Percentiles rank a stretch among this genome's conserved stretches.
Conservation (phyloP, 176 grass and related monocot species). For the Coix lacrymajobi region DNA sequence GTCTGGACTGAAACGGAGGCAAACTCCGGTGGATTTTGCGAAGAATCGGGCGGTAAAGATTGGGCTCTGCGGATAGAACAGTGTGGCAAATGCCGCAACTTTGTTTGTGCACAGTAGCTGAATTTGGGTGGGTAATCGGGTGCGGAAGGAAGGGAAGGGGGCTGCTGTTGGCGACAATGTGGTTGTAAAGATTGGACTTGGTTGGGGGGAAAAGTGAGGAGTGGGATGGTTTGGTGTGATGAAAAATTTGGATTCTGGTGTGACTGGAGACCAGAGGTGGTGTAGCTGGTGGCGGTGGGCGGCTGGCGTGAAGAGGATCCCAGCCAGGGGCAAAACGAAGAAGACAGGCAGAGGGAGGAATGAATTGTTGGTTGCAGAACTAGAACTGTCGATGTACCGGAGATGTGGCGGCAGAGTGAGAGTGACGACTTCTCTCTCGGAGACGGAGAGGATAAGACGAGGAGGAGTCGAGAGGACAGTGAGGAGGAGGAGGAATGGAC, state of each 20-base stretch:
- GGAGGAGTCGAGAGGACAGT: neutral
- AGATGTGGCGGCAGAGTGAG: neutral
- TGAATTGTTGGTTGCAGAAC: neutral
- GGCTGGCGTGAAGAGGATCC: conserved; percentile 23
- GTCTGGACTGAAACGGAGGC: neutral
- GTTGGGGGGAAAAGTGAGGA: conserved; percentile 27
- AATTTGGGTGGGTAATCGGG: conserved; percentile 24
- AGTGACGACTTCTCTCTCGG: neutral
- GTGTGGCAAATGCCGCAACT: neutral
- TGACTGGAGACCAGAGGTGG: neutral
- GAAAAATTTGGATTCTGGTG: conserved; percentile 35
- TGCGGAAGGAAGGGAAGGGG: neutral
- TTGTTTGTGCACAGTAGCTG: neutral
- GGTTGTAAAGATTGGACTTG: conserved; percentile 32
- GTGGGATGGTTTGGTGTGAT: conserved; percentile 39
- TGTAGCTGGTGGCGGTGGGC: neutral
- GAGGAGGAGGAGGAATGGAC: too few relatives aligned
- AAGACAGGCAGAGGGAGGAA: neutral
- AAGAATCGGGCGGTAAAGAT: neutral
- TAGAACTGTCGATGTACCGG: conserved; percentile 6
- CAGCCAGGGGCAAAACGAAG: neutral
- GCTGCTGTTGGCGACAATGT: conserved; percentile 5
- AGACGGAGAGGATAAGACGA: neutral
- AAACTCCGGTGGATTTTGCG: neutral
- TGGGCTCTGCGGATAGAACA: conserved; percentile 15